phyloP scores from a whole-genome alignment of 768 basidiomycete species.

The Suillus placidus region DNA sequence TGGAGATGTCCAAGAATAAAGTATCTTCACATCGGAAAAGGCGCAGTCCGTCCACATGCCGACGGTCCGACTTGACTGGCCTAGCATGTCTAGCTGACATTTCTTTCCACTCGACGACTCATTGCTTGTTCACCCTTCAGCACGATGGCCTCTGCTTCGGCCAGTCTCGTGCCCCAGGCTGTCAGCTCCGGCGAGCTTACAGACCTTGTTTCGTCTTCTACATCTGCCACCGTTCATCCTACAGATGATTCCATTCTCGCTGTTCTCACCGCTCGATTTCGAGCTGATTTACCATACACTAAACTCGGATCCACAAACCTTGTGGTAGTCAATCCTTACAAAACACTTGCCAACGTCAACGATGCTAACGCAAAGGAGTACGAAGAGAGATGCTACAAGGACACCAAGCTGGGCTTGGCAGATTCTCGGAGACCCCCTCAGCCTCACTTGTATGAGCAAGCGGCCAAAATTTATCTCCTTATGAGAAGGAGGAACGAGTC shows the following conservation, averaged over 20 bases:
- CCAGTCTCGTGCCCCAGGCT: conserved; percentile 38
- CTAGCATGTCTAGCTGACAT: conserved; percentile 10
- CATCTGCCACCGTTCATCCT: conserved; percentile 48
- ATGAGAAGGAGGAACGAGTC: conserved; percentile 57
- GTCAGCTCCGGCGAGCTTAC: conserved; percentile 49
- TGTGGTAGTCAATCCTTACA: conserved; percentile 63
- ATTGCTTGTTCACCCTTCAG: conserved; percentile 16
- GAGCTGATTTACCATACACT: conserved; percentile 60
- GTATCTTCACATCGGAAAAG: conserved; percentile 9
- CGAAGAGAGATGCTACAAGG: conserved; percentile 56
- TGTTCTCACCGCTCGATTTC: conserved; percentile 58
- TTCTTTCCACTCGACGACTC: conserved; percentile 17
- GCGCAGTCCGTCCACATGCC: conserved; percentile 14
- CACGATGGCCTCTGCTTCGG: conserved; percentile 44
- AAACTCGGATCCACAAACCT: conserved; percentile 50
- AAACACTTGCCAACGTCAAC: conserved; percentile 56
- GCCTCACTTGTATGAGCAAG: conserved; percentile 66
- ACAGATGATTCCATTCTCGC: conserved; percentile 59
- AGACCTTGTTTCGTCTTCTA: conserved; percentile 44
- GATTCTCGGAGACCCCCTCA: conserved; percentile 44
- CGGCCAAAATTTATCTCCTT: conserved; percentile 58
- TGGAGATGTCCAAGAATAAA: conserved; percentile 23
- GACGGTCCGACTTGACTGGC: conserved; percentile 7
- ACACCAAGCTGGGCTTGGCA: conserved; percentile 46
- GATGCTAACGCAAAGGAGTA: conserved; percentile 62